A percentile compares a stretch with the other conserved stretches of the same genome.
phyloP scores from a whole-genome alignment of 2,329 filamentous ascomycete species.

The Polytolypa hystricis region DNA sequence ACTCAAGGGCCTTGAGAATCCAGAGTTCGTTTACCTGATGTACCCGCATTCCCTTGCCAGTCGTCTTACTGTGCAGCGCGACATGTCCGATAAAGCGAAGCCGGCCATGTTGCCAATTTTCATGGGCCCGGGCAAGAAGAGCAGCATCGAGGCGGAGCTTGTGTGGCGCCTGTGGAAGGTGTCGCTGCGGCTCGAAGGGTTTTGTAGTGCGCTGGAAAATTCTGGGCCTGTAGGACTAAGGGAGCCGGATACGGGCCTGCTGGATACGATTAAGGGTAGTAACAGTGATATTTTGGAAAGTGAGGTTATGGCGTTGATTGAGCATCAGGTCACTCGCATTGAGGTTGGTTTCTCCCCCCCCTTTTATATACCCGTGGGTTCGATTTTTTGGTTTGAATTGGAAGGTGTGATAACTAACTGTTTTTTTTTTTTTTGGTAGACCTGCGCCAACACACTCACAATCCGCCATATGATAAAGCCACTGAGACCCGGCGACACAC shows the following conservation, averaged over 20 bases:
- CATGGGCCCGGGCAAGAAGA: conserved; percentile 50
- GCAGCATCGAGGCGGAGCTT: conserved; percentile 72
- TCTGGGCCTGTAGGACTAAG: conserved; percentile 53
- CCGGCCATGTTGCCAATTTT: conserved; percentile 49
- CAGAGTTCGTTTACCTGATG: conserved; percentile 87
- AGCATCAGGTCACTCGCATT: conserved; percentile 90
- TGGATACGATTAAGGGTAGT: conserved; percentile 60
- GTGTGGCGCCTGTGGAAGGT: conserved; percentile 87
- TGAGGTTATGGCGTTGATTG: conserved; percentile 79
- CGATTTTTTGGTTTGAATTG: no score
- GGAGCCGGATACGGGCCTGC: conserved; percentile 68
- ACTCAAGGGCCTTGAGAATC: conserved; percentile 93
- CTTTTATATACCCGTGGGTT: not conserved
- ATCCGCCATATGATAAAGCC: conserved; percentile 70
- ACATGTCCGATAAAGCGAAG: conserved; percentile 35
- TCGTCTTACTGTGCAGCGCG: conserved; percentile 43
- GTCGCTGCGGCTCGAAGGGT: conserved; percentile 79
- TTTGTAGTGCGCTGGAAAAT: conserved; percentile 80
- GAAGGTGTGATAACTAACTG: no score
- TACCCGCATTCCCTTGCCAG: conserved; percentile 83
- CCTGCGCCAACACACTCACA: conserved; percentile 66
- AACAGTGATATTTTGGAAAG: conserved; percentile 81
- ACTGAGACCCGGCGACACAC: conserved; percentile 47
- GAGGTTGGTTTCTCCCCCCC: conserved; percentile 54
- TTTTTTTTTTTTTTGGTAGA: conserved; percentile 38